Evolutionary conservation across 495 filamentous ascomycete species (phyloP).

Genomic region (Geoglossum glabrum): DNA sequence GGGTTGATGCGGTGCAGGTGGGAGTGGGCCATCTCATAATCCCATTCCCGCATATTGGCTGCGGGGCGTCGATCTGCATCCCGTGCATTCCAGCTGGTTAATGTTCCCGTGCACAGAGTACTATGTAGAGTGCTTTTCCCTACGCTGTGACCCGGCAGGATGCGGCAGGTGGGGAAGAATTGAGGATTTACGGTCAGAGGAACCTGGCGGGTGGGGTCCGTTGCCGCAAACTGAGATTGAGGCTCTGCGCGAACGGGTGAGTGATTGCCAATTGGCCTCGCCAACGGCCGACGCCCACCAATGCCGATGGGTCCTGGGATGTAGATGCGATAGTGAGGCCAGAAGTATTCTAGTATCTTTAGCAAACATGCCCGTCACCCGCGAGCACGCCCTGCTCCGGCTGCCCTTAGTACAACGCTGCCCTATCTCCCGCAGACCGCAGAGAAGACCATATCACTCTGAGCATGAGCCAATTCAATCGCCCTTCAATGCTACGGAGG

Average conservation of each 20-base stretch:
- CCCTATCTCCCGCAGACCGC: neutral
- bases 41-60: neutral
- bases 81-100: neutral
- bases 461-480: slow-evolving; percentile 32
- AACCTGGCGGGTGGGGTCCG: no score
- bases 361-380: neutral
- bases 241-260: neutral
- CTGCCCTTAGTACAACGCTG: neutral
- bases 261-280: neutral
- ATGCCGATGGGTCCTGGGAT: no score
- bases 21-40: neutral
- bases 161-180: no score
- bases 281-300: neutral
- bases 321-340: neutral
- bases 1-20: neutral
- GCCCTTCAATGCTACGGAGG: slow-evolving; percentile 52
- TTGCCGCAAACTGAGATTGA: neutral
- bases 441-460: slow-evolving; percentile 45
- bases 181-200: no score
- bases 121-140: neutral
- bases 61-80: neutral
- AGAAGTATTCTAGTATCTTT: neutral
- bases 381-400: neutral
- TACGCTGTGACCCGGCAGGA: no score
- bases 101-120: neutral